Evolutionary conservation across 768 basidiomycete species (phyloP).

Genomic region (Polyporus arcularius): DNA sequence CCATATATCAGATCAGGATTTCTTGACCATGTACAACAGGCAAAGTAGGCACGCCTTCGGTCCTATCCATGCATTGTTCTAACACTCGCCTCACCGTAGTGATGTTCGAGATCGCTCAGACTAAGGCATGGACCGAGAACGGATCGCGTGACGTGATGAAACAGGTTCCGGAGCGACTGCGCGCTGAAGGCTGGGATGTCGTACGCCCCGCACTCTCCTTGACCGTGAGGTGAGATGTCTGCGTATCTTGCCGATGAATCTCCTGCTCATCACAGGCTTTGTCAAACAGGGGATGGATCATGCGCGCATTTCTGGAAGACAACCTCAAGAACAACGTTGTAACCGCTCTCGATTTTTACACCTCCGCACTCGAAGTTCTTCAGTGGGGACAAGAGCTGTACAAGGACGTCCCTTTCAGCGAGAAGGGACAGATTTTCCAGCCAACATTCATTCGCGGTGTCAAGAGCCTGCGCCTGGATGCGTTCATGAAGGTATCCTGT

Average conservation of each 20-base stretch:
- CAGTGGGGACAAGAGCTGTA: constrained; percentile 43
- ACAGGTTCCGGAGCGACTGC: constrained; percentile 22
- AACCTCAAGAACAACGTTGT: constrained; percentile 11
- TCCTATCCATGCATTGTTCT: background rate
- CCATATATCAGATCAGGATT: constrained; percentile 22
- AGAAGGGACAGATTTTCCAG: constrained; percentile 44
- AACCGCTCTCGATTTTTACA: constrained; percentile 35
- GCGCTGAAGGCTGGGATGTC: constrained; percentile 27
- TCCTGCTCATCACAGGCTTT: too few species aligned
- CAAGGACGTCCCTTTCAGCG: constrained; percentile 36
- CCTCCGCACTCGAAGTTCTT: constrained; percentile 40
- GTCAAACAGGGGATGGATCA: constrained; percentile 38
- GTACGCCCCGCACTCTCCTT: constrained; percentile 35
- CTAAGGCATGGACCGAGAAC: background rate
- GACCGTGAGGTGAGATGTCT: constrained; percentile 37
- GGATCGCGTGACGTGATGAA: constrained; percentile 22
- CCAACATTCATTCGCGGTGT: constrained; percentile 42
- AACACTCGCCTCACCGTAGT: background rate
- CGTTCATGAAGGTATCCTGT: constrained; percentile 33
- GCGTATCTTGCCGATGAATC: background rate
- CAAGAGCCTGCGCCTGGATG: constrained; percentile 33
- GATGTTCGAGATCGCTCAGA: background rate
- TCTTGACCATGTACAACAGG: constrained; percentile 21
- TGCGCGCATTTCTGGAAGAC: constrained; percentile 36
- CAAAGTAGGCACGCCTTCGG: constrained; percentile 19